phyloP scores from a whole-genome alignment of 129 eudicot species.

The Kitagawia praeruptora region DNA sequence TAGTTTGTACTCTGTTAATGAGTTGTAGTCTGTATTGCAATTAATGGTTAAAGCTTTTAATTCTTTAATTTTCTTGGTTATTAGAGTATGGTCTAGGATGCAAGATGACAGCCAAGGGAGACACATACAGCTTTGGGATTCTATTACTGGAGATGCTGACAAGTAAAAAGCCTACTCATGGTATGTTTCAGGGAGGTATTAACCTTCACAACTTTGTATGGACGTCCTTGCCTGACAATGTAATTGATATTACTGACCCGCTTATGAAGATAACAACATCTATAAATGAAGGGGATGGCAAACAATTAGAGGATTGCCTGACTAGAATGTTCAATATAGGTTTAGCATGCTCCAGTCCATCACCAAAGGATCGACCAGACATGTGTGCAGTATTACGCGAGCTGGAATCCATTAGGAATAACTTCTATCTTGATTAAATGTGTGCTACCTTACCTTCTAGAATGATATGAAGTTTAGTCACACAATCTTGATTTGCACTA shows the following conservation, averaged over 20 bases:
- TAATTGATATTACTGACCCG: neutral
- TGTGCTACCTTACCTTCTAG: no score
- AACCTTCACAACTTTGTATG: constrained; percentile 5
- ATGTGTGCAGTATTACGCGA: neutral
- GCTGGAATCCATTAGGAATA: neutral
- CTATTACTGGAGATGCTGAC: constrained; percentile 1
- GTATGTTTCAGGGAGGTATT: constrained; percentile 6
- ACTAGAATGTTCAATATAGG: constrained; percentile 7
- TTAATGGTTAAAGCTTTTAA: neutral
- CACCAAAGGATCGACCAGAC: neutral
- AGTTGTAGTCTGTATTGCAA: neutral
- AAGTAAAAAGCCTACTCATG: constrained; percentile 1
- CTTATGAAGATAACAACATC: neutral
- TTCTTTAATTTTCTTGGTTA: neutral
- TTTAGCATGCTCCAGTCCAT: neutral
- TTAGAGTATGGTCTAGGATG: constrained; percentile 12
- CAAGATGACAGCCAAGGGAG: constrained; percentile 1
- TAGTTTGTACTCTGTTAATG: no score
- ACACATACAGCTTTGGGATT: constrained; percentile 4
- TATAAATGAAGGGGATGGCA: neutral
- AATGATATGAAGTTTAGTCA: neutral
- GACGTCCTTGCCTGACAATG: neutral
- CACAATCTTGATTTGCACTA: no score
- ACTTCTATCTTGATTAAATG: no score
- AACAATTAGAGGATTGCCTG: neutral